Evolutionary conservation across 305 asterid species (phyloP).

Genomic region (Solanum chacoense): DNA sequence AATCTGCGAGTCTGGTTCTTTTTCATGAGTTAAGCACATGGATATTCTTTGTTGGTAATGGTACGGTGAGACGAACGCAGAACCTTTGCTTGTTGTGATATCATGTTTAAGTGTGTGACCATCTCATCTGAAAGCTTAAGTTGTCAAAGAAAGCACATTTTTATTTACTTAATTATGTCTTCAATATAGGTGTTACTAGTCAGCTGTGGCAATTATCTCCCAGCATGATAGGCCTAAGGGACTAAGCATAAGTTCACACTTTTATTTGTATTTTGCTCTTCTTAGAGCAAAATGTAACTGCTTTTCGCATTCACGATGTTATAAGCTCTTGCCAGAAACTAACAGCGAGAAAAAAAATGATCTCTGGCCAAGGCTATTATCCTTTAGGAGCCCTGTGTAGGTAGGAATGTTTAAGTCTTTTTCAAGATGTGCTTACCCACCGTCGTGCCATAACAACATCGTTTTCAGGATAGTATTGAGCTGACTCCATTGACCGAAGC

Average conservation of each 20-base stretch:
- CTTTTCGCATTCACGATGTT: background rate
- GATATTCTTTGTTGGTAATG: background rate
- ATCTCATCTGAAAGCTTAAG: background rate
- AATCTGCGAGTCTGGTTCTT: background rate
- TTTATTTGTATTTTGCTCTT: background rate
- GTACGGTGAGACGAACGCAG: background rate
- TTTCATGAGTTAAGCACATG: background rate
- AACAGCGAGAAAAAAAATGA: background rate
- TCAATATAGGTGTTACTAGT: background rate
- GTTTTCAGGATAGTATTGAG: slow-evolving; percentile 66
- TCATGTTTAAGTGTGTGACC: background rate
- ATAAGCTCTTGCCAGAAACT: background rate
- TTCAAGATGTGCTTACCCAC: slow-evolving; percentile 79
- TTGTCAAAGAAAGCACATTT: background rate
- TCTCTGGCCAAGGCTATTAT: background rate
- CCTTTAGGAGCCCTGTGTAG: background rate
- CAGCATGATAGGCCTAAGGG: background rate
- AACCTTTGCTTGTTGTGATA: background rate
- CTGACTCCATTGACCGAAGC: slow-evolving; percentile 88
- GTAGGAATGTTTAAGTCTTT: background rate
- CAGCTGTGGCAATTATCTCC: background rate
- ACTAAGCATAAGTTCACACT: background rate
- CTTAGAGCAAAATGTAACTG: background rate
- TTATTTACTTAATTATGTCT: background rate
- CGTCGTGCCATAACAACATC: slow-evolving; percentile 66